phyloP scores from a whole-genome alignment of 2,329 filamentous ascomycete species.

The Stachybotrys elegans region DNA sequence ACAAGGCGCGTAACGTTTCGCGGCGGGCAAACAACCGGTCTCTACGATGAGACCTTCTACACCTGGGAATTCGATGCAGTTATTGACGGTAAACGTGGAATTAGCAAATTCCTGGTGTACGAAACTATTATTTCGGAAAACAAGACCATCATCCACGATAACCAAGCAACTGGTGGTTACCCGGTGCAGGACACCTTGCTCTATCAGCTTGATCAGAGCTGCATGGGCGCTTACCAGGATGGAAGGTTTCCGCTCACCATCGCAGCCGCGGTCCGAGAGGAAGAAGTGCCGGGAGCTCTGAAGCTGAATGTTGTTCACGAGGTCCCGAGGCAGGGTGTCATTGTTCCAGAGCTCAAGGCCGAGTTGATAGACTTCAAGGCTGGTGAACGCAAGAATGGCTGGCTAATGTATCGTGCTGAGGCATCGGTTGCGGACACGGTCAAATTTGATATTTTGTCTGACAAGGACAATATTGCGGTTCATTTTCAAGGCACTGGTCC shows the following conservation, averaged over 20 bases:
- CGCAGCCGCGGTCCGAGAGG: background rate
- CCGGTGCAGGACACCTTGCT: background rate
- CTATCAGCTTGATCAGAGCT: background rate
- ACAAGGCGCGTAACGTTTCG: conserved; percentile 9
- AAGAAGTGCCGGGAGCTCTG: background rate
- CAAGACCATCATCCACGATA: background rate
- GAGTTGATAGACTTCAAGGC: background rate
- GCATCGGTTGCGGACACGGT: background rate
- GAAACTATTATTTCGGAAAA: conserved; percentile 5
- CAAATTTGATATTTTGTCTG: background rate
- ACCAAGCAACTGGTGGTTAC: background rate
- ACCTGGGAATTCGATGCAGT: conserved; percentile 15
- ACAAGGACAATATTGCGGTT: background rate
- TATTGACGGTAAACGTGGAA: conserved; percentile 13
- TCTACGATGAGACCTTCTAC: conserved; percentile 12
- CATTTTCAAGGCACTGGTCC: too few species aligned
- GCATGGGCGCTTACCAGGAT: background rate
- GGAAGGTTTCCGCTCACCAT: background rate
- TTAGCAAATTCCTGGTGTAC: conserved; percentile 17
- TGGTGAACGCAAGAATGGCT: background rate
- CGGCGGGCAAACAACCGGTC: conserved; percentile 12
- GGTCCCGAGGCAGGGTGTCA: background rate
- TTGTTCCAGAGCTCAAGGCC: background rate
- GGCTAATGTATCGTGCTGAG: background rate
- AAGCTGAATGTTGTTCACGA: background rate